Percentiles rank a stretch among this genome's conserved stretches.
These are phyloP conservation scores for Pythium coloratum DNA, from an alignment of 352 stramenopile genomes.

Conservation along the genomic window DNA sequence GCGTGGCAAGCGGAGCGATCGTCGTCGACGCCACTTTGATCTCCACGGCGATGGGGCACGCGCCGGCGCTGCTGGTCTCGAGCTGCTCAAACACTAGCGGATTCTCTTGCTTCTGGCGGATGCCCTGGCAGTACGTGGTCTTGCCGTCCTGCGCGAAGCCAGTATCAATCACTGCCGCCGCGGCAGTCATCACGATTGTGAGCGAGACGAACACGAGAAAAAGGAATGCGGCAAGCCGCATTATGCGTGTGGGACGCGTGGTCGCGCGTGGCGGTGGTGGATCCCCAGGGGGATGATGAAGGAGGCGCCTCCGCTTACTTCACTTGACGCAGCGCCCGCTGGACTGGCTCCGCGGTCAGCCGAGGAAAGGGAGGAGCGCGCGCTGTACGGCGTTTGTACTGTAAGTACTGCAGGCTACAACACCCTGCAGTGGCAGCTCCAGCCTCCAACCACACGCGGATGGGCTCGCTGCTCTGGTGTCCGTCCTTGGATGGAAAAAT, in stretches of 20 bases:
- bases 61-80: conserved; percentile 41
- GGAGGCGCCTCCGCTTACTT: neutral
- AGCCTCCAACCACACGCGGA: too few relatives aligned
- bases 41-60: conserved; percentile 57
- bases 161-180: conserved; percentile 14
- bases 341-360: neutral
- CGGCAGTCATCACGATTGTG: neutral
- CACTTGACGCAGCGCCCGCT: too few relatives aligned
- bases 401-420: too few relatives aligned
- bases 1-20: conserved; percentile 37
- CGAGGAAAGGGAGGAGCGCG: too few relatives aligned
- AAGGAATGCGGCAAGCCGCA: neutral
- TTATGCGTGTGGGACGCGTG: neutral
- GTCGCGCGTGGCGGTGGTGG: neutral
- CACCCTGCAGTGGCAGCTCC: too few relatives aligned
- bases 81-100: conserved; percentile 50
- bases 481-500: too few relatives aligned
- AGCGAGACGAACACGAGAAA: neutral
- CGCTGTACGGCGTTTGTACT: too few relatives aligned
- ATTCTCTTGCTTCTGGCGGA: conserved; percentile 28
- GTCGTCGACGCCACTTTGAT: conserved; percentile 36
- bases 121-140: conserved; percentile 74
- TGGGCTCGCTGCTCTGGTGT: too few relatives aligned
- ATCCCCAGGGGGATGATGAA: conserved; percentile 1
- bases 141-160: conserved; percentile 23